Evolutionary conservation across 2,329 filamentous ascomycete genomes (phyloP), one percentile per base, ranked within the genome.

Genomic region (Epichloe glyceriae): DNA sequence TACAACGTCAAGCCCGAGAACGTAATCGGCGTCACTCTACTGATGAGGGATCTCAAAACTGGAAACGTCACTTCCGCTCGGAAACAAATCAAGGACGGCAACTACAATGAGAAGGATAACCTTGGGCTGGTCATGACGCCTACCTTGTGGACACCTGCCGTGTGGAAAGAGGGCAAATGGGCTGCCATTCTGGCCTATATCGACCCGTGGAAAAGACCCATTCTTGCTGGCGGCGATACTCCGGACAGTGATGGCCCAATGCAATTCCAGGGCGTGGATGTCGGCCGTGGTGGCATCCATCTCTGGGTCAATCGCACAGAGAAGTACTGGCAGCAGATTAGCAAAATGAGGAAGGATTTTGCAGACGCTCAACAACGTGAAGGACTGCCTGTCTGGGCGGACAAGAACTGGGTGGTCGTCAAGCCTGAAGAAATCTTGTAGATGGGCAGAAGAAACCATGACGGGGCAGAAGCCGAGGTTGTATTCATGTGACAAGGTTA

Each of bases 391-490:
- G 69, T 70, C 2, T 72, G 68, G 14, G 70, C 67, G 2, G 60
- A 72, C 51, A 70, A 70, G 63, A 71, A 71, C 58, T 73, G 70
- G 70, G 63, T 73, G 3, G 60, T 66, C 4, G 70, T 72, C 3
- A 64, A 57, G 54, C 69, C 70, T 0, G 55, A 61, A 1, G 65
- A 72, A 1, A 66, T 72, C n/a, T 60, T 62, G 52, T 65, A 60
- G n/a, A 54, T 53, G 53, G 54, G 22, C 37, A 40, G 17, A 4
- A 30, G 26, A 30, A 11, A 30, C 26, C 26, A 30, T 30, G 26
- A 30, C 26, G 26, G 26, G 26, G 26, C 26, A 30, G 26, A 30
- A 30, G 26, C 26, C 26, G 26, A 30, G 26, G 26, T 30, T 10
- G 26, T 10, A 10, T 4, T 30, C 26, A 30, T 10, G 26, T 26